Evolutionary conservation across 768 basidiomycete species (phyloP).

Genomic region (Fomitopsis pulvina): DNA sequence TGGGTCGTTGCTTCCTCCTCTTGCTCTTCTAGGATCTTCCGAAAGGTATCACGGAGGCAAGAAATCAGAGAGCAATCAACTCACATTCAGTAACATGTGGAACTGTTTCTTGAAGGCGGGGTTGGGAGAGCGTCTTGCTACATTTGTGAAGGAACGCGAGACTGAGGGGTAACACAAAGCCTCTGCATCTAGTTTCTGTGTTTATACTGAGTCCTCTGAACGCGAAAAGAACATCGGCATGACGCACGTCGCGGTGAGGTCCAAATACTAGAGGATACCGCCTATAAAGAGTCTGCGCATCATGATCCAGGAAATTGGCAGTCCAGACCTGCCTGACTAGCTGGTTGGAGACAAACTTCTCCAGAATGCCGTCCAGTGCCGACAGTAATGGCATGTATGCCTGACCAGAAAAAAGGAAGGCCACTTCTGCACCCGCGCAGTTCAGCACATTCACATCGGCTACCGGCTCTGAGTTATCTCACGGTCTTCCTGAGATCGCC

Average conservation of each 20-base stretch:
- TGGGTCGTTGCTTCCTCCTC: neutral
- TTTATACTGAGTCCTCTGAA: neutral
- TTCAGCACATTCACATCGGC: neutral
- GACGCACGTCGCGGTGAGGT: slow-evolving; percentile 51
- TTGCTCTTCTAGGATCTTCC: neutral
- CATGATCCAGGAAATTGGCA: slow-evolving; percentile 6
- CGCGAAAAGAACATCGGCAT: neutral
- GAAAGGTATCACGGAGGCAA: neutral
- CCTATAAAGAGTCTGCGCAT: slow-evolving; percentile 29
- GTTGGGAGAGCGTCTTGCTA: slow-evolving; percentile 48
- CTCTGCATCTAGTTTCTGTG: slow-evolving; percentile 56
- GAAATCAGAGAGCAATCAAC: neutral
- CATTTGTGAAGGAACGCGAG: slow-evolving; percentile 40
- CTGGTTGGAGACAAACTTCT: slow-evolving; percentile 50
- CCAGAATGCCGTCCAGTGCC: slow-evolving; percentile 44
- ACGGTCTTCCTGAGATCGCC: neutral
- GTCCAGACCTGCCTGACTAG: slow-evolving; percentile 44
- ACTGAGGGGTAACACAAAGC: slow-evolving; percentile 40
- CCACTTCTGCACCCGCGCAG: slow-evolving; percentile 14
- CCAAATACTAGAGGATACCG: slow-evolving; percentile 79
- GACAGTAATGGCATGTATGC: slow-evolving; percentile 49
- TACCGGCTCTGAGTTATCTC: neutral
- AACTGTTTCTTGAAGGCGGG: slow-evolving; percentile 38
- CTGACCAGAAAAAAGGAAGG: slow-evolving; percentile 44
- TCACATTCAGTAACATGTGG: slow-evolving; percentile 42